A percentile compares a stretch with the other conserved stretches of the same genome.
These are phyloP conservation scores for Magnolia kwangsiensis DNA, from an alignment of 164 flowering plant genomes.

Conservation along the genomic window DNA sequence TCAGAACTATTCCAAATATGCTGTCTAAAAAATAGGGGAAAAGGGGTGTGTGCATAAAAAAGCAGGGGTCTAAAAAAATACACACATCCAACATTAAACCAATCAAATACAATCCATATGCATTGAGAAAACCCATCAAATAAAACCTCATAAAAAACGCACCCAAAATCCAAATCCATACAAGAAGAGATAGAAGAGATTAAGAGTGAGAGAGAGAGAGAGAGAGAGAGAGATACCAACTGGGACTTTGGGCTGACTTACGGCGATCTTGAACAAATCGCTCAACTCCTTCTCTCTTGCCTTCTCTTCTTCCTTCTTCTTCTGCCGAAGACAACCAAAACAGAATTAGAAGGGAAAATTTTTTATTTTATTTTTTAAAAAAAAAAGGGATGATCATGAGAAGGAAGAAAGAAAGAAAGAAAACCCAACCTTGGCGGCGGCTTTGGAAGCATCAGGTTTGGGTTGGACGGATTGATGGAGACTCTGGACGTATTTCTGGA, in stretches of 20 bases:
- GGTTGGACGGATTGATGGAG: conserved; percentile 76
- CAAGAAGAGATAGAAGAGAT: background rate
- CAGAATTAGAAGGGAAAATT: background rate
- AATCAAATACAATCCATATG: background rate
- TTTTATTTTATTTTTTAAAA: too few relatives aligned
- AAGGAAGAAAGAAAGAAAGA: background rate
- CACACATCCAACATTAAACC: background rate
- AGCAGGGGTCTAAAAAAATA: too few relatives aligned
- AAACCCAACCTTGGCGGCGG: conserved; percentile 58
- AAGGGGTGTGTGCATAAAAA: too few relatives aligned
- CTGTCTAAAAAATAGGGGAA: too few relatives aligned
- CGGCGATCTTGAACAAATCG: conserved; percentile 86
- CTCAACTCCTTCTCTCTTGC: conserved; percentile 88
- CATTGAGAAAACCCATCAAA: background rate
- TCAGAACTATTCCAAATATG: too few relatives aligned
- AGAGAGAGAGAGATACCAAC: conserved; percentile 40
- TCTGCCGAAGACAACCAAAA: conserved; percentile 39
- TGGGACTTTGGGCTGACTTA: conserved; percentile 97
- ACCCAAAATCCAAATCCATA: background rate
- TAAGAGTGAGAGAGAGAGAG: background rate
- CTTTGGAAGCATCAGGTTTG: conserved; percentile 61
- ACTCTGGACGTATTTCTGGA: conserved; percentile 85
- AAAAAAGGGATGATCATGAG: background rate
- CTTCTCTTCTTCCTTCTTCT: conserved; percentile 96
- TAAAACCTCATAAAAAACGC: background rate